These are phyloP conservation scores for Rickenella mellea DNA, from an alignment of 768 basidiomycete genomes.

Conservation along the genomic window DNA sequence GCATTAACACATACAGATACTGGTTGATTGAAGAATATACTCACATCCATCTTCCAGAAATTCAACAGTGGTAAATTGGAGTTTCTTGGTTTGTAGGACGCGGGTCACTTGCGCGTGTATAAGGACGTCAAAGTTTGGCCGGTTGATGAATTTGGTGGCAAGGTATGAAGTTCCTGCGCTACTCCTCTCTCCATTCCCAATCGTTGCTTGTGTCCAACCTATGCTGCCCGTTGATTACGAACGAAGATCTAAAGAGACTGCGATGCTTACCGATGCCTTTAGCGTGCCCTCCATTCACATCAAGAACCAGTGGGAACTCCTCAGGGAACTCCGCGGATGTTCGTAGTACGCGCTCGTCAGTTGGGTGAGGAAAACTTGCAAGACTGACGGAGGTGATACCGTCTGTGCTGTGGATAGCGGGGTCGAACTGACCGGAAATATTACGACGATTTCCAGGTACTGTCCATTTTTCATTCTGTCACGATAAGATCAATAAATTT, in stretches of 20 bases:
- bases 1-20: too few species aligned
- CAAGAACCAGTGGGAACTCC: constrained; percentile 31
- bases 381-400: constrained; percentile 26
- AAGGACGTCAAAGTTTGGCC: constrained; percentile 13
- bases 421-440: constrained; percentile 26
- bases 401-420: constrained; percentile 25
- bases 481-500: not conserved
- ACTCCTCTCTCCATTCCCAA: constrained; percentile 8
- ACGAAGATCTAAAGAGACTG: too few species aligned
- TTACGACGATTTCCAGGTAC: constrained; percentile 29
- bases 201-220: constrained; percentile 11
- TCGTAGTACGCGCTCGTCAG: constrained; percentile 26
- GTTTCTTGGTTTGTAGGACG: not conserved
- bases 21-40: too few species aligned
- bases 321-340: constrained; percentile 25
- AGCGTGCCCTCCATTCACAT: constrained; percentile 31
- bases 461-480: constrained; percentile 27
- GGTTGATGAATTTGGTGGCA: constrained; percentile 4
- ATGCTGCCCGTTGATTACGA: too few species aligned
- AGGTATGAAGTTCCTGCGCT: constrained; percentile 10
- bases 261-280: constrained; percentile 33
- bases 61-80: constrained; percentile 2
- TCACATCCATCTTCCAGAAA: too few species aligned
- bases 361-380: constrained; percentile 17
- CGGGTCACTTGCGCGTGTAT: constrained; percentile 4